These are phyloP conservation scores for Trichoderma asperellum DNA, from an alignment of 2,329 filamentous ascomycete genomes.

Conservation along the genomic window DNA sequence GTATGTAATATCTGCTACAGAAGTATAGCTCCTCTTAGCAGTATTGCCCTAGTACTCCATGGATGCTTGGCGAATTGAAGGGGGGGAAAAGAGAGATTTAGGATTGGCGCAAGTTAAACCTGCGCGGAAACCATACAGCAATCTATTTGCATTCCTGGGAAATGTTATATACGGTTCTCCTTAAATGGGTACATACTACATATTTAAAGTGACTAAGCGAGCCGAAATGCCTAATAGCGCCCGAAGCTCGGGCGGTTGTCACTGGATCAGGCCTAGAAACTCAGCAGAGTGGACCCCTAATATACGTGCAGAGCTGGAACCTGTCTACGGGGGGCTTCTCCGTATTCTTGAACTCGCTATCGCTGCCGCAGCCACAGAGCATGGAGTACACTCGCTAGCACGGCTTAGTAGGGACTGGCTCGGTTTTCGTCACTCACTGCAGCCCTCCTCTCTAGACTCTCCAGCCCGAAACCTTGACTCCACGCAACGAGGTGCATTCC, in stretches of 20 bases:
- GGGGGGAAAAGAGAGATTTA: background rate
- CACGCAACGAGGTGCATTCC: constrained; percentile 24
- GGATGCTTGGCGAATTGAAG: background rate
- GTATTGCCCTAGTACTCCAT: background rate
- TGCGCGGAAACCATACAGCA: background rate
- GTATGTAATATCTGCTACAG: background rate
- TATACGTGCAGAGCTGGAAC: background rate
- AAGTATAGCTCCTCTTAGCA: background rate
- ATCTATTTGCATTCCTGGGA: background rate
- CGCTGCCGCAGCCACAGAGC: constrained; percentile 8
- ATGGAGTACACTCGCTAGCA: constrained; percentile 24
- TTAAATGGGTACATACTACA: background rate
- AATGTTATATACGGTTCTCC: background rate
- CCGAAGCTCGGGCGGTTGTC: background rate
- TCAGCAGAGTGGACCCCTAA: constrained; percentile 6
- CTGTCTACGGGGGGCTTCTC: constrained; percentile 15
- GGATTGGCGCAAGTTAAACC: background rate
- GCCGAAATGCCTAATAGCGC: background rate
- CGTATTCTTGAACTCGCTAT: constrained; percentile 12
- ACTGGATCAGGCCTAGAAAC: background rate
- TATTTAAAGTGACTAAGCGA: background rate
- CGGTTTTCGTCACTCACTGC: constrained; percentile 12
- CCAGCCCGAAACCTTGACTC: background rate
- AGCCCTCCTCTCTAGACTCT: constrained; percentile 19
- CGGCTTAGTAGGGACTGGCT: constrained; percentile 22